Evolutionary conservation across 768 basidiomycete genomes (phyloP).

Genomic region (Pleurotus citrinopileatus): DNA sequence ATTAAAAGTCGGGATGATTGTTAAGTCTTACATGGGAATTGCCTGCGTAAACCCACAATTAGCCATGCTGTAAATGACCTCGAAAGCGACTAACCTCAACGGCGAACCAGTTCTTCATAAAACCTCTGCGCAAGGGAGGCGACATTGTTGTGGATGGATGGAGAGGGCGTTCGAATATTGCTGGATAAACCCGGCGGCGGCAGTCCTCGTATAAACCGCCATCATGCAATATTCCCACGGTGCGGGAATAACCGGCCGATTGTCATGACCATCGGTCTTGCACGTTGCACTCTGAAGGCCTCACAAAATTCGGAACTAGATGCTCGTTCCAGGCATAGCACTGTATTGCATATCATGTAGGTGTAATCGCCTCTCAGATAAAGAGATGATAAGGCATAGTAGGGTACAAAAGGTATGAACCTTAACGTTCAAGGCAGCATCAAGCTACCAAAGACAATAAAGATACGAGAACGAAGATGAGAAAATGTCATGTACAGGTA

Average conservation of each 20-base stretch:
- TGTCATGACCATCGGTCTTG: no score
- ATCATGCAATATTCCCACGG: constrained; percentile 6
- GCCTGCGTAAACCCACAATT: constrained; percentile 30
- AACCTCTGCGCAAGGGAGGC: constrained; percentile 30
- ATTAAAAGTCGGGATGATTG: neutral
- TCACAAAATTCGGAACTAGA: no score
- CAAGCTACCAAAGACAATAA: constrained; percentile 26
- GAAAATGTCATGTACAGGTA: constrained; percentile 10
- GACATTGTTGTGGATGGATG: constrained; percentile 12
- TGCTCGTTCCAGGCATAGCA: neutral
- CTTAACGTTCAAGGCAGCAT: constrained; percentile 20
- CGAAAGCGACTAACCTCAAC: constrained; percentile 53
- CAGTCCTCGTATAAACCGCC: no score
- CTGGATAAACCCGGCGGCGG: no score
- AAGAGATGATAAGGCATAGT: constrained; percentile 20
- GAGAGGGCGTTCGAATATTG: no score
- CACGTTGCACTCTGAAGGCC: no score
- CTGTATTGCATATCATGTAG: constrained; percentile 7
- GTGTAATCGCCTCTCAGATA: constrained; percentile 2
- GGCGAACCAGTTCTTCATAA: constrained; percentile 72
- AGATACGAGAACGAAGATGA: constrained; percentile 18
- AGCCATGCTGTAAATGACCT: no score
- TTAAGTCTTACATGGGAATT: constrained; percentile 42
- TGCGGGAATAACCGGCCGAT: neutral
- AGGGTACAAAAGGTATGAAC: constrained; percentile 27